Percentiles rank a stretch among this genome's conserved stretches.
These are phyloP conservation scores for Fabrea salina DNA, from an alignment of 169 alveolate genomes.

Conservation along the genomic window DNA sequence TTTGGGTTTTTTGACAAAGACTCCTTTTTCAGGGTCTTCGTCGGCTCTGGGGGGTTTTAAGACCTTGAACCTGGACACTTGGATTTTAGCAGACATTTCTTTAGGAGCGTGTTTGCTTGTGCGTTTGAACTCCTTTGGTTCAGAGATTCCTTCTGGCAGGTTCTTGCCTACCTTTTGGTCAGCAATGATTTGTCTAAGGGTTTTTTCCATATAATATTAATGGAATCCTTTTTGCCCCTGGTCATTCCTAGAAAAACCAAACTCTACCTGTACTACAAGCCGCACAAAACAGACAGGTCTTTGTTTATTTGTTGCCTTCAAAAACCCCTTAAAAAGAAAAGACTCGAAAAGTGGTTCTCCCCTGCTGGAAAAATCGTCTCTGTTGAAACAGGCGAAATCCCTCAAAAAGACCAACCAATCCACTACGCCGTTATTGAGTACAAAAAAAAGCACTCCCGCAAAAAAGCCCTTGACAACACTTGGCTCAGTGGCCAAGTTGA, in stretches of 20 bases:
- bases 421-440: background rate
- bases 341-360: constrained; percentile 23
- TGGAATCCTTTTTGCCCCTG: constrained; percentile 14
- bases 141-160: background rate
- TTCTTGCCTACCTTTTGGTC: background rate
- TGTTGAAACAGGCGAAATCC: constrained; percentile 2
- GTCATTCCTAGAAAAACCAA: background rate
- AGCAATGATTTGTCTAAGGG: background rate
- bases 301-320: background rate
- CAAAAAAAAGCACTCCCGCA: background rate
- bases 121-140: background rate
- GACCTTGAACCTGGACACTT: constrained; percentile 3
- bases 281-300: background rate
- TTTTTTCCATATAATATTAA: no score
- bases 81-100: constrained; percentile 22
- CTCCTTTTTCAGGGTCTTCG: constrained; percentile 19
- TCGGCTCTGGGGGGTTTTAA: background rate
- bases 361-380: constrained; percentile 8
- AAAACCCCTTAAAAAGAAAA: background rate
- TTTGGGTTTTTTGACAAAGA: background rate
- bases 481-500: background rate
- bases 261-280: background rate
- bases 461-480: background rate
- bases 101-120: constrained; percentile 27
- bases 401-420: background rate